Evolutionary conservation across 2,329 filamentous ascomycete species (phyloP), one percentile per base, ranked within the genome.

Genomic region (Aureobasidium pullulans): DNA sequence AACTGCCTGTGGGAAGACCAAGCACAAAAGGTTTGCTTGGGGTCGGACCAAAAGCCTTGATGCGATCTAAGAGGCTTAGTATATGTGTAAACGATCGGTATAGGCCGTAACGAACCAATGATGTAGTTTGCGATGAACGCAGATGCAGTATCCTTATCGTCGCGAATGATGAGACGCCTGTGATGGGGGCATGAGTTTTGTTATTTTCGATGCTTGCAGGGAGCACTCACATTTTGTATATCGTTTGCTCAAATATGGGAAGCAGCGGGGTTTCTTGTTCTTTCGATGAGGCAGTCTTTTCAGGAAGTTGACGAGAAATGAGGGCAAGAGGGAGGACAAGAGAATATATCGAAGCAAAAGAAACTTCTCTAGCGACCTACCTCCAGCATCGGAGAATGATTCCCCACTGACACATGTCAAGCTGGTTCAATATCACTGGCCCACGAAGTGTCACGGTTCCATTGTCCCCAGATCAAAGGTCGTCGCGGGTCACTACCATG

Each of bases 111-210:
- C 78, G 66, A 75, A 86, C 84, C 80, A 74, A 92, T 84, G 67
- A 94, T 87, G 74, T 93, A 91, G 72, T 89, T 85, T 62, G 89
- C 88, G 65, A 92, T 87, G 73, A 92, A 91, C 66, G 80, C 79
- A 68, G 88, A 89, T 60, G 87, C 87, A 63, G 81, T 77, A 58
- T 79, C 73, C 66, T 86, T 80, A 68, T 90, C 81, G 72, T 92
- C 85, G 71, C 88, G 83, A 70, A 94, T 88, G 73, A 94, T 92
- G 69, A 94, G 83, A 77, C 89, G 86, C 89, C 90, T 94, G 67
- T 15, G 28, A 42, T 53, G 47, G 15, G 6, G n/a, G 9, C 19
- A 31, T 48, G 16, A 48, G n/a, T 28, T n/a, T 16, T 7, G 8
- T 9, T 9, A 3, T 6, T 29, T 1, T 11, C 29, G 23, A 16